These are phyloP conservation scores for Solanum sejunctum DNA, from an alignment of 257 asterid species.

Conservation along the genomic window DNA sequence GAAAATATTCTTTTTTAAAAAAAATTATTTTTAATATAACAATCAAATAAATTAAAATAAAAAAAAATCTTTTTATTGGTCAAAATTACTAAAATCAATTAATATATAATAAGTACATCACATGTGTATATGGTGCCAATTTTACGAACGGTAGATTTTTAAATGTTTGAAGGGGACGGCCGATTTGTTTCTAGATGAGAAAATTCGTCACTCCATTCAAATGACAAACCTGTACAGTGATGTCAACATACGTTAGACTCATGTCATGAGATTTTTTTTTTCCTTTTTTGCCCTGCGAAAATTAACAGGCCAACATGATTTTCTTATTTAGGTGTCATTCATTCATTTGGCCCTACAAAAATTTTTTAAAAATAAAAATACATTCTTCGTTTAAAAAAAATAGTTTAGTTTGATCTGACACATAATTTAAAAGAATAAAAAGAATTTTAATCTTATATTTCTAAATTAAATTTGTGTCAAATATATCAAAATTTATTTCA, in stretches of 20 bases:
- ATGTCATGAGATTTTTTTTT: not conserved
- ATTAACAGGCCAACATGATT: not conserved
- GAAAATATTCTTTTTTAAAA: too few relatives aligned
- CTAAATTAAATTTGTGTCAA: too few relatives aligned
- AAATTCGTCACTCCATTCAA: not conserved
- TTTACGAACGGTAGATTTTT: not conserved
- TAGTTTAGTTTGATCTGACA: too few relatives aligned
- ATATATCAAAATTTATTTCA: too few relatives aligned
- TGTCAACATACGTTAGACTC: conserved; percentile 14
- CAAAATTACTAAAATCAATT: not conserved
- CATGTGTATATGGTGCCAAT: not conserved
- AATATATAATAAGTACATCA: not conserved
- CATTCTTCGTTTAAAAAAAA: too few relatives aligned
- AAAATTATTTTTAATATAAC: too few relatives aligned
- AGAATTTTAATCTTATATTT: too few relatives aligned
- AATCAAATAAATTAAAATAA: not conserved
- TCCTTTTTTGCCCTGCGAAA: not conserved
- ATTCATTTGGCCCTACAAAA: too few relatives aligned
- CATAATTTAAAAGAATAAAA: too few relatives aligned
- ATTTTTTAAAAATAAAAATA: too few relatives aligned
- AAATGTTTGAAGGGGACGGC: not conserved
- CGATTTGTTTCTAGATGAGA: not conserved
- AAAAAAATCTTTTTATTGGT: not conserved
- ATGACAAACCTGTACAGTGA: not conserved
- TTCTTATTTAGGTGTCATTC: too few relatives aligned